These are phyloP conservation scores for Hypomontagnella monticulosa DNA, from an alignment of 495 filamentous ascomycete species.

Conservation along the genomic window DNA sequence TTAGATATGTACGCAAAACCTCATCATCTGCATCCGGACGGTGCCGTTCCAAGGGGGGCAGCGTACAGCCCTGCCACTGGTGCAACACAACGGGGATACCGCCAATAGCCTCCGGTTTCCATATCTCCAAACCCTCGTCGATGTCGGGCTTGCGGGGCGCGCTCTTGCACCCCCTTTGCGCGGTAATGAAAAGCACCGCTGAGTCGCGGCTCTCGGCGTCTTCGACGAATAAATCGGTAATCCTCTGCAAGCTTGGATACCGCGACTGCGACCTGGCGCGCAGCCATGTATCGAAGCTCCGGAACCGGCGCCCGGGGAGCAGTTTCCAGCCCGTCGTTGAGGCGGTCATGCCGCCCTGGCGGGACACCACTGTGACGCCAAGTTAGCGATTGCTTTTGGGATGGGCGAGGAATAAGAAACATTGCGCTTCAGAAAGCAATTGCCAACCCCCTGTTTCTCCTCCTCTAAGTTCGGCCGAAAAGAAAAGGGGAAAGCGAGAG, in stretches of 20 bases:
- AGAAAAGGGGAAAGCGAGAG: too few species aligned
- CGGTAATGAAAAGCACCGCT: constrained; percentile 9
- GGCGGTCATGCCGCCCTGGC: neutral
- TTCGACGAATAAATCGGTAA: neutral
- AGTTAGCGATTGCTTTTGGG: too few species aligned
- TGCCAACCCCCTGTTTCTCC: too few species aligned
- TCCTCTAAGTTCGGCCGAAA: too few species aligned
- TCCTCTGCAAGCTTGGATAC: neutral
- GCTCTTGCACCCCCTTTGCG: neutral
- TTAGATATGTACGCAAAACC: too few species aligned
- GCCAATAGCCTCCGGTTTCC: constrained; percentile 8
- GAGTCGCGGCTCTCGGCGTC: neutral
- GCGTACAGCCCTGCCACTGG: neutral
- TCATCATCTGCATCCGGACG: too few species aligned
- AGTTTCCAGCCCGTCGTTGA: constrained; percentile 10
- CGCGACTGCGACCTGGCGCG: neutral
- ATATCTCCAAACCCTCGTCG: neutral
- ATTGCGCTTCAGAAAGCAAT: too few species aligned
- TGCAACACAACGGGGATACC: constrained; percentile 1
- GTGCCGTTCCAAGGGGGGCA: too few species aligned
- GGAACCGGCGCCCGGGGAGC: neutral
- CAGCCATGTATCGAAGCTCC: constrained; percentile 5
- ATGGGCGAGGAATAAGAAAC: too few species aligned
- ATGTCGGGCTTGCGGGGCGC: neutral
- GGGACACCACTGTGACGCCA: neutral